Percentiles rank a stretch among this genome's conserved stretches.
Conservation (phyloP, 1,139 yeast species). For the Pichia sorboxylosa region DNA sequence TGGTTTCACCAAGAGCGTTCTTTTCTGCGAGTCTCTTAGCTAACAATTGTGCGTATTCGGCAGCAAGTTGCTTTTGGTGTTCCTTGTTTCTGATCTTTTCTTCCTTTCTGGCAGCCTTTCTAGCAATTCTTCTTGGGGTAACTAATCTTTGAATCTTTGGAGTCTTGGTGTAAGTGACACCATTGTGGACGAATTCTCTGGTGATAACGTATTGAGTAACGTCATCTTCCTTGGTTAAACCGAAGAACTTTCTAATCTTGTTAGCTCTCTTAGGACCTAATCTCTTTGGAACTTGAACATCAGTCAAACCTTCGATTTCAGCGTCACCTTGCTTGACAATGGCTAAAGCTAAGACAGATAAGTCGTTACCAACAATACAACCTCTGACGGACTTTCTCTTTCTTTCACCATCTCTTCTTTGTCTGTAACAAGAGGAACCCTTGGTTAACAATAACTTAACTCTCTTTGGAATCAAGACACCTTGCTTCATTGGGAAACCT, state of each 20-base stretch:
- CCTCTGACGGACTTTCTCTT: constrained; percentile 99
- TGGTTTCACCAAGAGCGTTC: constrained; percentile 97
- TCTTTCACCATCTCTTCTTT: constrained; percentile 99
- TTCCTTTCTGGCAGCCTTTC: constrained; percentile 96
- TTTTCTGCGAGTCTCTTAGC: constrained; percentile 98
- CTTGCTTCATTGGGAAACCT: constrained; percentile 99
- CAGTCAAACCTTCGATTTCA: constrained; percentile 94
- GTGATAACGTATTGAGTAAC: constrained; percentile 91
- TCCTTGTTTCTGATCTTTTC: constrained; percentile 94
- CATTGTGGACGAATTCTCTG: constrained; percentile 98
- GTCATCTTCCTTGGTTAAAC: constrained; percentile 95
- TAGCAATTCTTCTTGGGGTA: constrained; percentile 97
- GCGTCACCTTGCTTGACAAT: constrained; percentile 95
- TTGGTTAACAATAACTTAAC: constrained; percentile 88
- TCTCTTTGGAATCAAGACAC: constrained; percentile 99
- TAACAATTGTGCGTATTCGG: constrained; percentile 97
- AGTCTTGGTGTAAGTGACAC: constrained; percentile 98
- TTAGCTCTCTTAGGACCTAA: constrained; percentile 99
- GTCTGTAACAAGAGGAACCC: constrained; percentile 99
- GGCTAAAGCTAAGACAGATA: constrained; percentile 88
- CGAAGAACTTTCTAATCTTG: constrained; percentile 98
- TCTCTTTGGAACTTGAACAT: constrained; percentile 92
- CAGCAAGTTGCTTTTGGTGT: constrained; percentile 99
- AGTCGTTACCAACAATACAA: constrained; percentile 95
- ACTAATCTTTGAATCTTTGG: constrained; percentile 99